A percentile compares a stretch with the other conserved stretches of the same genome.
Conservation (phyloP, 305 asterid species). For the Fraxinus sp. region DNA sequence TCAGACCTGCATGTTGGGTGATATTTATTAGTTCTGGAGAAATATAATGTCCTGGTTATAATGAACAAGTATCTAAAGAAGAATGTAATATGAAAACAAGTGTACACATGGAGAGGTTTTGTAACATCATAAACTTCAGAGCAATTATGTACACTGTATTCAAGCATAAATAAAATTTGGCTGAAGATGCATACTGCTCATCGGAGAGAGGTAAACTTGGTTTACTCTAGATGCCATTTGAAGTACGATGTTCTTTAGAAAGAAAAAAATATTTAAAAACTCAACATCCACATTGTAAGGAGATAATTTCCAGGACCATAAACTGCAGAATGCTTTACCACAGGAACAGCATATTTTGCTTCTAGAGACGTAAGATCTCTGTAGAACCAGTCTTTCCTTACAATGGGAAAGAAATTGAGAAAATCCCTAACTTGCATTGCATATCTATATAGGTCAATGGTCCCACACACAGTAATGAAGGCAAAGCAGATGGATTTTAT, state of each 20-base stretch:
- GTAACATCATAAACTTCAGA: neutral
- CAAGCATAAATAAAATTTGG: neutral
- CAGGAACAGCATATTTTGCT: neutral
- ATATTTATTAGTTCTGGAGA: neutral
- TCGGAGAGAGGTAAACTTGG: neutral
- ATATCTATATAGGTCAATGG: neutral
- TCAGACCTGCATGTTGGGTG: slow-evolving; percentile 58
- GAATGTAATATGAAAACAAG: neutral
- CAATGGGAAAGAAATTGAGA: neutral
- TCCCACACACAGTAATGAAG: neutral
- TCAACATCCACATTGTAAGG: neutral
- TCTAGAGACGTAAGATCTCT: neutral
- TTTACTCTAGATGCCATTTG: neutral
- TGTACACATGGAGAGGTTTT: neutral
- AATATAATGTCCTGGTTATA: neutral
- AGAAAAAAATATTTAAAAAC: neutral
- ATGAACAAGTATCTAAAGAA: neutral
- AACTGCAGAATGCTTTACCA: neutral
- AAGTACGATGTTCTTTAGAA: neutral
- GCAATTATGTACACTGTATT: neutral
- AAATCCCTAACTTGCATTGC: neutral
- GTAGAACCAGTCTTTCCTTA: neutral
- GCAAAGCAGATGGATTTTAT: neutral
- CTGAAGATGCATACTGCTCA: neutral
- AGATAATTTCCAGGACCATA: neutral